A percentile compares a stretch with the other conserved stretches of the same genome.
phyloP scores from a whole-genome alignment of 345 rosid genomes.

The Lenwebbia sp. region DNA sequence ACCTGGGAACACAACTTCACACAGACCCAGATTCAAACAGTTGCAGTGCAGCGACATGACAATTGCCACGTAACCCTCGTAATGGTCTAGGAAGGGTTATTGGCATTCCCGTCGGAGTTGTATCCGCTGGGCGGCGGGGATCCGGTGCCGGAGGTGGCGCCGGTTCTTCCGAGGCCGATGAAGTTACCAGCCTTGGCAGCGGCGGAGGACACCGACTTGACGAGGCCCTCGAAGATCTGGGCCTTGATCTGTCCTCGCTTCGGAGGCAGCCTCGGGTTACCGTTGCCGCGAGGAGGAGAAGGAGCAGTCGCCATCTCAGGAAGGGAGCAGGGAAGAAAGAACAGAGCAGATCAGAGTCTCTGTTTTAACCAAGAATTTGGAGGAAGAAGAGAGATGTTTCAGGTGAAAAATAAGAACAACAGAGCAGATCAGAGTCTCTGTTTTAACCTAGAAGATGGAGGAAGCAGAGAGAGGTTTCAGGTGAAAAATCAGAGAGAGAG shows the following conservation, averaged over 20 bases:
- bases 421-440: background rate
- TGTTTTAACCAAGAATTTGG: background rate
- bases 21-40: background rate
- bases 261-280: slow-evolving; percentile 9
- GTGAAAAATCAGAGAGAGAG: background rate
- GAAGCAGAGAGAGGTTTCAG: background rate
- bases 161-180: background rate
- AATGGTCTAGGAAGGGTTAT: background rate
- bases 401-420: background rate
- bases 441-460: background rate
- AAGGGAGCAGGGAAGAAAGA: background rate
- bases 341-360: background rate
- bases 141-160: background rate
- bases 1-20: background rate
- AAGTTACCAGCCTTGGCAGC: slow-evolving; percentile 1
- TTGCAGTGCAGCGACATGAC: background rate
- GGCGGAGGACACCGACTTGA: background rate
- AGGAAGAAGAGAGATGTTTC: background rate
- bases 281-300: background rate
- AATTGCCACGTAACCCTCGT: background rate
- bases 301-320: slow-evolving; percentile 2
- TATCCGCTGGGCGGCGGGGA: background rate
- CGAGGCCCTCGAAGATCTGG: slow-evolving; percentile 17
- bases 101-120: background rate
- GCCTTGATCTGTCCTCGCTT: slow-evolving; percentile 26